Conservation (phyloP, 768 basidiomycete genomes). For the Phanerodontia chrysosporium region DNA sequence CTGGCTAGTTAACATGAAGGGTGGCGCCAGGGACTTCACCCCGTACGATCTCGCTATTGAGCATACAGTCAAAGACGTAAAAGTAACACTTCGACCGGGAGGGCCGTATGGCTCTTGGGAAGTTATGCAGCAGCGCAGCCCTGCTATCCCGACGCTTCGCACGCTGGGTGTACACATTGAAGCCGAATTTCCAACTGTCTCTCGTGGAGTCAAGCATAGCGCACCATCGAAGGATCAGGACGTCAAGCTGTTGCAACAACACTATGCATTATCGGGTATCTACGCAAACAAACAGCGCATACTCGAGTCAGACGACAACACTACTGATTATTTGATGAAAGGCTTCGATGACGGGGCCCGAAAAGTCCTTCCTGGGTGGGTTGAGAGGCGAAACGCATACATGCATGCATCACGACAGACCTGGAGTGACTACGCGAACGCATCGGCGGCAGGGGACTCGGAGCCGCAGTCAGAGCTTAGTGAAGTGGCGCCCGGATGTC, state of each 20-base stretch:
- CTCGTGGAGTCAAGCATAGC: slow-evolving; percentile 6
- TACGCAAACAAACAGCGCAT: not conserved
- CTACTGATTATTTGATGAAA: not conserved
- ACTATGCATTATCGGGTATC: not conserved
- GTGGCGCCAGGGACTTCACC: slow-evolving; percentile 18
- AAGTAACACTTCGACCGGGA: slow-evolving; percentile 14
- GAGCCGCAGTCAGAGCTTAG: too few relatives aligned
- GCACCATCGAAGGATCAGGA: not conserved
- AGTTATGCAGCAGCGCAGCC: not conserved
- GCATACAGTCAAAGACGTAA: slow-evolving; percentile 33
- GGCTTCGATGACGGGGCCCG: too few relatives aligned
- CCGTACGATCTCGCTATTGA: slow-evolving; percentile 31
- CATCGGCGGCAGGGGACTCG: too few relatives aligned
- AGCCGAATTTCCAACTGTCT: slow-evolving; percentile 4
- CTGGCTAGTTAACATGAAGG: slow-evolving; percentile 30
- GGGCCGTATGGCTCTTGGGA: not conserved
- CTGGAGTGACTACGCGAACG: too few relatives aligned
- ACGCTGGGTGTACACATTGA: not conserved
- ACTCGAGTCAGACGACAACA: not conserved
- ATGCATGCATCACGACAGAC: too few relatives aligned
- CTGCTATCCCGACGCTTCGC: not conserved
- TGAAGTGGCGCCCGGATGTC: too few relatives aligned
- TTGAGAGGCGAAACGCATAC: too few relatives aligned
- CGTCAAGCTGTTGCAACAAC: not conserved
- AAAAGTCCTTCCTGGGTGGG: too few relatives aligned